Evolutionary conservation across 179 eudicot genomes (phyloP).

Genomic region (Actinidia polygama): DNA sequence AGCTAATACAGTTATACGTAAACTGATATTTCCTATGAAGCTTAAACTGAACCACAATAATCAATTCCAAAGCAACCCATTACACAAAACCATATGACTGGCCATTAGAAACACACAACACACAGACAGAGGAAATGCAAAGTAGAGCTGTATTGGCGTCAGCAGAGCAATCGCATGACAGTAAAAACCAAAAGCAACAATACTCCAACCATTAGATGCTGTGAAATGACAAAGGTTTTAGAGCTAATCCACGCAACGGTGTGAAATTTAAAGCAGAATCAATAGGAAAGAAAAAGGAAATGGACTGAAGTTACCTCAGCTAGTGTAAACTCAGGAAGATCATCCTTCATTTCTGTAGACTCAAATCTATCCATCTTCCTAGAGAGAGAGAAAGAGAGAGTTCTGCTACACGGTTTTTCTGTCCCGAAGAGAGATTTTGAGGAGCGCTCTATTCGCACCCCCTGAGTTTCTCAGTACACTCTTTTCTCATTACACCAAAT

Average conservation of each 20-base stretch:
- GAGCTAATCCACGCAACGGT: background rate
- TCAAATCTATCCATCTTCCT: conserved; percentile 16
- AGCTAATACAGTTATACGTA: too few relatives aligned
- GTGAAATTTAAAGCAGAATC: background rate
- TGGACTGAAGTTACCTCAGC: conserved; percentile 23
- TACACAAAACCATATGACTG: background rate
- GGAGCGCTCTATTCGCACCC: too few relatives aligned
- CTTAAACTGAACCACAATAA: background rate
- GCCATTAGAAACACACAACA: background rate
- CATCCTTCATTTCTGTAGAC: conserved; percentile 23
- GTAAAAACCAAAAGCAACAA: background rate
- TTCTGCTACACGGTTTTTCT: background rate
- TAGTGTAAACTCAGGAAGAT: conserved; percentile 29
- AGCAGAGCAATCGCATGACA: background rate
- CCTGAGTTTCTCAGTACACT: too few relatives aligned
- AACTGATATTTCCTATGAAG: background rate
- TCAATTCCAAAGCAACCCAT: background rate
- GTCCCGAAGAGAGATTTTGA: background rate
- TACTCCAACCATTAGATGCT: background rate
- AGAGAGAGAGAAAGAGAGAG: background rate
- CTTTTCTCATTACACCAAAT: too few relatives aligned
- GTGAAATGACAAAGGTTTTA: background rate
- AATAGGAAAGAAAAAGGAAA: background rate
- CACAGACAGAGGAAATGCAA: background rate
- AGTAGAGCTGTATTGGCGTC: background rate